Conservation (phyloP, 192 early-diverging fungal species). For the Entomortierella chlamydospora region DNA sequence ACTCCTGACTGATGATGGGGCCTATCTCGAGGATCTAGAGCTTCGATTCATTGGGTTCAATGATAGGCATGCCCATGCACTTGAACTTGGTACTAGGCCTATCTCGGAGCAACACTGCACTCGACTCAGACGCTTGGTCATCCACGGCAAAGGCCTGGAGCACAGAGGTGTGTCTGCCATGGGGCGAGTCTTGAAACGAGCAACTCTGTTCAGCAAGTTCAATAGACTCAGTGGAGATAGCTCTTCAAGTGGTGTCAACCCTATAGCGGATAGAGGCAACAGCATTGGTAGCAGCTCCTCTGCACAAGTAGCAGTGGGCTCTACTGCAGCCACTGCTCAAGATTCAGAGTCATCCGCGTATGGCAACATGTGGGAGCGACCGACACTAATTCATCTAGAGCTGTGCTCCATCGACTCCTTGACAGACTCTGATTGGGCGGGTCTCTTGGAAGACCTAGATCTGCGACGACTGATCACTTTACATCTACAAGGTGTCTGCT, state of each 20-base stretch:
- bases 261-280: neutral
- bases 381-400: constrained; percentile 41
- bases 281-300: neutral
- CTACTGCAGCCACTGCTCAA: neutral
- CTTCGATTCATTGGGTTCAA: constrained; percentile 44
- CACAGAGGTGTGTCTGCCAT: constrained; percentile 25
- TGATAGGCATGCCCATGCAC: constrained; percentile 45
- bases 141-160: constrained; percentile 45
- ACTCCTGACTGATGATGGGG: constrained; percentile 25
- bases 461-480: constrained; percentile 23
- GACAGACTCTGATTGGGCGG: constrained; percentile 35
- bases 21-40: constrained; percentile 33
- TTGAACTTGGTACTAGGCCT: constrained; percentile 39
- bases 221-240: neutral
- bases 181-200: constrained; percentile 18
- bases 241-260: neutral
- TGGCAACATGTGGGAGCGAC: constrained; percentile 20
- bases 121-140: constrained; percentile 38
- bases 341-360: constrained; percentile 11
- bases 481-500: constrained; percentile 29
- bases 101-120: neutral
- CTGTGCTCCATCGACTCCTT: constrained; percentile 37
- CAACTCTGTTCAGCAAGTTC: neutral
- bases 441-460: constrained; percentile 21
- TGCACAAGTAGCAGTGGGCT: neutral